Conservation (phyloP, 805 yeast genomes). For the Saccharomyces jurei region DNA sequence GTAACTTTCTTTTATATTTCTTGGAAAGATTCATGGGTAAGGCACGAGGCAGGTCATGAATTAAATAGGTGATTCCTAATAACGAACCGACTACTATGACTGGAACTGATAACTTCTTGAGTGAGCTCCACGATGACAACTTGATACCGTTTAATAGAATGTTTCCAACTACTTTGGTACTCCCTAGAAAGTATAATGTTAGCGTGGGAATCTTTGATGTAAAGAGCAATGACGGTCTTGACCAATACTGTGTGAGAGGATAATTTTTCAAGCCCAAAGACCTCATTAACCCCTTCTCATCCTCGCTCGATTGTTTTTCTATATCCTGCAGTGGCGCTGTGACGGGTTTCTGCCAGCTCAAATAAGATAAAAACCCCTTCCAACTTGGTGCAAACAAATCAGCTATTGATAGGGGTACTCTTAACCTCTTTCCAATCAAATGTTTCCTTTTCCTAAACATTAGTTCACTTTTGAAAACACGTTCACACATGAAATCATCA, state of each 20-base stretch:
- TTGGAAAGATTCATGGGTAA: conserved; percentile 74
- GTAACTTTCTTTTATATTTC: conserved; percentile 57
- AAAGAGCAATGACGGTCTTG: conserved; percentile 28
- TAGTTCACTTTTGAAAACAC: conserved; percentile 57
- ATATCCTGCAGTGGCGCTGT: conserved; percentile 1
- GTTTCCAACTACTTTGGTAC: conserved; percentile 33
- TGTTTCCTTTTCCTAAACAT: conserved; percentile 81
- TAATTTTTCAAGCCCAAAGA: conserved; percentile 18
- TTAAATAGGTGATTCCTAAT: conserved; percentile 51
- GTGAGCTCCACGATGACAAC: conserved; percentile 29
- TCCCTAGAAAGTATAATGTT: conserved; percentile 32
- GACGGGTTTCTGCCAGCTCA: conserved; percentile 16
- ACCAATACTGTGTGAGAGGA: conserved; percentile 23
- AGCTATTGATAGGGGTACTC: conserved; percentile 49
- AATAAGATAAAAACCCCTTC: conserved; percentile 43
- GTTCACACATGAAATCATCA: conserved; percentile 47
- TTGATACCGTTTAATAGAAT: conserved; percentile 33
- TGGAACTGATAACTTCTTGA: conserved; percentile 49
- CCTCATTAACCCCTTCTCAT: conserved; percentile 1
- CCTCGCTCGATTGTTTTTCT: conserved; percentile 2
- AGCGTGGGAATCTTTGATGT: conserved; percentile 30
- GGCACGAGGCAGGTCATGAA: conserved; percentile 81
- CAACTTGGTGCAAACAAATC: conserved; percentile 77
- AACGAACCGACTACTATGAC: conserved; percentile 42
- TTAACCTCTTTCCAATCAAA: conserved; percentile 46